phyloP scores from a whole-genome alignment of 306 rosid genomes.

The Lablab purpureus region DNA sequence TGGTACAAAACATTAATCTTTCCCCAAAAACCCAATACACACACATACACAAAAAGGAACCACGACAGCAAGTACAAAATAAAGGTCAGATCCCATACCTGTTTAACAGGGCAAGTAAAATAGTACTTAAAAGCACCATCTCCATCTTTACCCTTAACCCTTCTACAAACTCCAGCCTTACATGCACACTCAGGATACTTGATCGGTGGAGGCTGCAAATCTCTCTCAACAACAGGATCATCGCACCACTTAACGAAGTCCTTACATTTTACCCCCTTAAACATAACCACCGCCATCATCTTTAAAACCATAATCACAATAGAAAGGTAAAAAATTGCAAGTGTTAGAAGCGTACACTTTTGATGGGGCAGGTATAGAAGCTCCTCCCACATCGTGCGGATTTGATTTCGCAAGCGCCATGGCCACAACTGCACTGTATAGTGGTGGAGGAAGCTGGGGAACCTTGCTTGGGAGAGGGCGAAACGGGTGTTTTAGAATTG shows the following conservation, averaged over 20 bases:
- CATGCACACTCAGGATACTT: conserved; percentile 42
- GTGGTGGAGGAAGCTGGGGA: background rate
- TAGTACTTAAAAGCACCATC: background rate
- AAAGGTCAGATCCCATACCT: conserved; percentile 30
- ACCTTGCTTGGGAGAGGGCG: background rate
- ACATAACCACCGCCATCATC: background rate
- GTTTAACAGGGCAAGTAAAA: conserved; percentile 40
- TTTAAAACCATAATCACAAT: background rate
- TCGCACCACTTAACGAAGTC: background rate
- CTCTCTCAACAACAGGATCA: background rate
- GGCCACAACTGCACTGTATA: background rate
- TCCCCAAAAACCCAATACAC: background rate
- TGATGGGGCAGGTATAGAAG: conserved; percentile 57
- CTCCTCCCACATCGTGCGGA: background rate
- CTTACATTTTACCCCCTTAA: conserved; percentile 46
- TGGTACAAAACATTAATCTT: background rate
- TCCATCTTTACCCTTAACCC: background rate
- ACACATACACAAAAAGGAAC: background rate
- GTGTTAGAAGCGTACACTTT: conserved; percentile 42
- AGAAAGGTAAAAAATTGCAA: background rate
- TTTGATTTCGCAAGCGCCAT: background rate
- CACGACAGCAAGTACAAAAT: background rate
- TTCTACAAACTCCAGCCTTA: conserved; percentile 55
- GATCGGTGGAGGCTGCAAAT: conserved; percentile 38
- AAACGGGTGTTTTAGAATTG: background rate